phyloP scores from a whole-genome alignment of 768 basidiomycete genomes.

The Pluteus cervinus region DNA sequence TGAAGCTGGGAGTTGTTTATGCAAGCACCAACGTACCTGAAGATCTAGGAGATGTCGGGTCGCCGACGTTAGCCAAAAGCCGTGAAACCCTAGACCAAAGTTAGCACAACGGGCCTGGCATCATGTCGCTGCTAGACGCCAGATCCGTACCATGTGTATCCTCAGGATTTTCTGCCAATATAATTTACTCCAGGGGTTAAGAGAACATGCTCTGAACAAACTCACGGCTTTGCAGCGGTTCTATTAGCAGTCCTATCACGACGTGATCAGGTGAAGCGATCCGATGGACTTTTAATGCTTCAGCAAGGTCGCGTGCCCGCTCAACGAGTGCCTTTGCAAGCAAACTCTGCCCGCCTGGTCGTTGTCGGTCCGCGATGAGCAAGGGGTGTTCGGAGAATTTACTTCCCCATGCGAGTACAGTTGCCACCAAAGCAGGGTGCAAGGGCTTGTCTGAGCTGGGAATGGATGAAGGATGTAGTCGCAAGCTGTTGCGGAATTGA shows the following conservation, averaged over 20 bases:
- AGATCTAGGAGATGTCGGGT: slow-evolving; percentile 77
- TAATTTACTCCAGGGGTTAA: slow-evolving; percentile 8
- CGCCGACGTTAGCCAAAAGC: slow-evolving; percentile 77
- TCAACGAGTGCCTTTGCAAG: slow-evolving; percentile 74
- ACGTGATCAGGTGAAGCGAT: slow-evolving; percentile 75
- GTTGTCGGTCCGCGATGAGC: slow-evolving; percentile 70
- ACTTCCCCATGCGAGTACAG: slow-evolving; percentile 86
- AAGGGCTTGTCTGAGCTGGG: slow-evolving; percentile 36
- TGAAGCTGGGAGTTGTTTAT: slow-evolving; percentile 7
- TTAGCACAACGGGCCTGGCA: slow-evolving; percentile 12
- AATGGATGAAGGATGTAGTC: slow-evolving; percentile 28
- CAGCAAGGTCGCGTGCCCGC: slow-evolving; percentile 80
- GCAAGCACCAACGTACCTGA: slow-evolving; percentile 40
- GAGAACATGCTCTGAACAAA: slow-evolving; percentile 15
- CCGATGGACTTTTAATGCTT: slow-evolving; percentile 82
- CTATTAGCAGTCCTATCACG: slow-evolving; percentile 75
- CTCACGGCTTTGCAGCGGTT: slow-evolving; percentile 85
- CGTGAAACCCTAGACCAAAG: slow-evolving; percentile 60
- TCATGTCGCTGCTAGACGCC: too few relatives aligned
- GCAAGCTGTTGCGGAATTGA: slow-evolving; percentile 71
- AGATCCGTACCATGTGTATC: slow-evolving; percentile 69
- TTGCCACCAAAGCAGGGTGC: slow-evolving; percentile 76
- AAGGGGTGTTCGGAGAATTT: slow-evolving; percentile 91
- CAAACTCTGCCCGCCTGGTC: slow-evolving; percentile 64
- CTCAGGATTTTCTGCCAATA: slow-evolving; percentile 58